These are phyloP conservation scores for Catharanthus roseus DNA, from an alignment of 257 asterid genomes.

Conservation along the genomic window DNA sequence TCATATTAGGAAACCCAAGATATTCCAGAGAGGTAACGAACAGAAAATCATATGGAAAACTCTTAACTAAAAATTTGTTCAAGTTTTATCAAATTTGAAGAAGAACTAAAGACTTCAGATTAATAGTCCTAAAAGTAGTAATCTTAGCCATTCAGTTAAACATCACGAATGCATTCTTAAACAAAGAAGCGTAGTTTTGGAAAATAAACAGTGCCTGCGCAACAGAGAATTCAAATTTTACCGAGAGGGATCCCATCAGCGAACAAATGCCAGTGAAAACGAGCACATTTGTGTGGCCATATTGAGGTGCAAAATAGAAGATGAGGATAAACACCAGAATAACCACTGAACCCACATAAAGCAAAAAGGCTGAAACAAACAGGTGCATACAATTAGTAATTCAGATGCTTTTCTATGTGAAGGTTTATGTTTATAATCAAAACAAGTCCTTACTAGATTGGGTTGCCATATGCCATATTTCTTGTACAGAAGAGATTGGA, in stretches of 20 bases:
- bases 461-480: slow-evolving; percentile 79
- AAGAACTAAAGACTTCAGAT: not conserved
- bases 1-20: not conserved
- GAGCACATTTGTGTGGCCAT: slow-evolving; percentile 68
- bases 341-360: slow-evolving; percentile 71
- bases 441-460: slow-evolving; percentile 46
- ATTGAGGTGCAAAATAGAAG: slow-evolving; percentile 69
- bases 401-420: not conserved
- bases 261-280: slow-evolving; percentile 83
- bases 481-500: slow-evolving; percentile 63
- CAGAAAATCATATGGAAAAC: not conserved
- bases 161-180: not conserved
- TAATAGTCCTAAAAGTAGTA: not conserved
- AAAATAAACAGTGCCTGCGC: slow-evolving; percentile 9
- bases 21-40: not conserved
- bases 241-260: slow-evolving; percentile 93
- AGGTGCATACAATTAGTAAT: slow-evolving; percentile 23
- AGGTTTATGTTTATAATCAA: not conserved
- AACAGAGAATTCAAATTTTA: slow-evolving; percentile 21
- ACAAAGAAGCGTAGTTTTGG: not conserved
- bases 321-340: slow-evolving; percentile 72
- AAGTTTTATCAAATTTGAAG: not conserved
- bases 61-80: not conserved
- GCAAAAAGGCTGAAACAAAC: slow-evolving; percentile 60
- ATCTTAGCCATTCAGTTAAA: not conserved